These are phyloP conservation scores for Parafenestella ontariensis DNA, from an alignment of 2,329 filamentous ascomycete species.

Conservation along the genomic window DNA sequence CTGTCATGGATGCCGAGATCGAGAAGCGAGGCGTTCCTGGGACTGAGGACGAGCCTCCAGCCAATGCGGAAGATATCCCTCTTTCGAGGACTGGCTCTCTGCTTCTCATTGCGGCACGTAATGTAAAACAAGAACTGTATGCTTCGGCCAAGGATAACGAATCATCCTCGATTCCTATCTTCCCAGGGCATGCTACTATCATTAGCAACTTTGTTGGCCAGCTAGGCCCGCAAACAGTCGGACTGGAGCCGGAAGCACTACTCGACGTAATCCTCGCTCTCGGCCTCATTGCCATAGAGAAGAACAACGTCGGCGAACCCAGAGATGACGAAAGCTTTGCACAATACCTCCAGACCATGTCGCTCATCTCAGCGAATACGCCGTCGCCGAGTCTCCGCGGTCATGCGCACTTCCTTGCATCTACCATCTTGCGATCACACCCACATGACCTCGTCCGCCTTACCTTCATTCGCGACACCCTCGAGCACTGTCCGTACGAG, in stretches of 20 bases:
- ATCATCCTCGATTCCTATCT: constrained; percentile 54
- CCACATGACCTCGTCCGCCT: constrained; percentile 60
- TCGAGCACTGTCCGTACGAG: constrained; percentile 62
- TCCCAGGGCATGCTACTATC: constrained; percentile 60
- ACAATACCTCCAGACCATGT: constrained; percentile 59
- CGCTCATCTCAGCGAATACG: constrained; percentile 57
- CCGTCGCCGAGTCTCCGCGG: constrained; percentile 56
- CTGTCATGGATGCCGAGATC: constrained; percentile 50
- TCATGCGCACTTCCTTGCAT: constrained; percentile 58
- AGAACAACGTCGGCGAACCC: constrained; percentile 55
- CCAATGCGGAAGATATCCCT: constrained; percentile 60
- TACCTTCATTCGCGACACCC: constrained; percentile 62
- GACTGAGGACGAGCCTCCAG: constrained; percentile 63
- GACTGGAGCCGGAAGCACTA: constrained; percentile 57
- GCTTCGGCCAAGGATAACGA: constrained; percentile 46
- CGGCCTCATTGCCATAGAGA: constrained; percentile 58
- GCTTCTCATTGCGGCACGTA: constrained; percentile 61
- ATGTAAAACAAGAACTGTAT: constrained; percentile 59
- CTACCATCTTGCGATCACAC: constrained; percentile 60
- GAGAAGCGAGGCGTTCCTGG: constrained; percentile 53
- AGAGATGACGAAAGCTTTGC: constrained; percentile 60
- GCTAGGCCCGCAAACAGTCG: constrained; percentile 44
- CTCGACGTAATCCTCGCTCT: constrained; percentile 63
- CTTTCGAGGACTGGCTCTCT: constrained; percentile 63
- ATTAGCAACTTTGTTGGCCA: constrained; percentile 59